phyloP scores from a whole-genome alignment of 1,284 basidiomycete genomes.

The Agroathelia rolfsii region DNA sequence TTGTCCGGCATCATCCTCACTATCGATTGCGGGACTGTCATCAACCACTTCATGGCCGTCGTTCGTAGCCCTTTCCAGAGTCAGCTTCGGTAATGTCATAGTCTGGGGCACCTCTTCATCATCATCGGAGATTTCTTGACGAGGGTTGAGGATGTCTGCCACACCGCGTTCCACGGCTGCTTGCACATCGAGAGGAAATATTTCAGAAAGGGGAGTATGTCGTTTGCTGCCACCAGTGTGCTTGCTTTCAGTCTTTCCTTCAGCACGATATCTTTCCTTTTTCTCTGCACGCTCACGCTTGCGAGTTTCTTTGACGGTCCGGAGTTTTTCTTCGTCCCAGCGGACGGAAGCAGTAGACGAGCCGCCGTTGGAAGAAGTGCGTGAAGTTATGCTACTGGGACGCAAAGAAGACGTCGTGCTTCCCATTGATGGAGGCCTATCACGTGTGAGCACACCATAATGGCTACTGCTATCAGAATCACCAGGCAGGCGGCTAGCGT shows the following conservation, averaged over 20 bases:
- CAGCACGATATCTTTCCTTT: conserved; percentile 12
- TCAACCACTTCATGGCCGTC: conserved; percentile 33
- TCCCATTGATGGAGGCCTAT: conserved; percentile 34
- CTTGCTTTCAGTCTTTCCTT: conserved; percentile 12
- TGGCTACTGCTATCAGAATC: conserved; percentile 28
- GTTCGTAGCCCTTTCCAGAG: conserved; percentile 39
- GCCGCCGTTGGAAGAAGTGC: conserved; percentile 35
- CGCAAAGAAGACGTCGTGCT: conserved; percentile 47
- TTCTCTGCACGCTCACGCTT: conserved; percentile 32
- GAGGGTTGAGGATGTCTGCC: conserved; percentile 7
- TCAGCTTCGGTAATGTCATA: conserved; percentile 31
- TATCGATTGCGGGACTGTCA: conserved; percentile 16
- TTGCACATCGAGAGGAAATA: conserved; percentile 46
- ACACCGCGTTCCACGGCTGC: conserved; percentile 13
- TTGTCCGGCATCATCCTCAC: conserved; percentile 14
- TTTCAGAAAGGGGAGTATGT: conserved; percentile 34
- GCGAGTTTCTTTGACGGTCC: conserved; percentile 42
- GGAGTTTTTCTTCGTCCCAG: conserved; percentile 58
- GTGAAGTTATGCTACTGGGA: conserved; percentile 46
- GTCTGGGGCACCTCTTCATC: conserved; percentile 7
- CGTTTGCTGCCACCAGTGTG: conserved; percentile 32
- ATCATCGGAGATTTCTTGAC: conserved; percentile 3
- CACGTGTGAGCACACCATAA: conserved; percentile 20
- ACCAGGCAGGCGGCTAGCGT: conserved; percentile 30
- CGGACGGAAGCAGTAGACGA: conserved; percentile 37